Evolutionary conservation across 192 early-diverging fungal genomes (phyloP).

Genomic region (Backusella tuberculispora): DNA sequence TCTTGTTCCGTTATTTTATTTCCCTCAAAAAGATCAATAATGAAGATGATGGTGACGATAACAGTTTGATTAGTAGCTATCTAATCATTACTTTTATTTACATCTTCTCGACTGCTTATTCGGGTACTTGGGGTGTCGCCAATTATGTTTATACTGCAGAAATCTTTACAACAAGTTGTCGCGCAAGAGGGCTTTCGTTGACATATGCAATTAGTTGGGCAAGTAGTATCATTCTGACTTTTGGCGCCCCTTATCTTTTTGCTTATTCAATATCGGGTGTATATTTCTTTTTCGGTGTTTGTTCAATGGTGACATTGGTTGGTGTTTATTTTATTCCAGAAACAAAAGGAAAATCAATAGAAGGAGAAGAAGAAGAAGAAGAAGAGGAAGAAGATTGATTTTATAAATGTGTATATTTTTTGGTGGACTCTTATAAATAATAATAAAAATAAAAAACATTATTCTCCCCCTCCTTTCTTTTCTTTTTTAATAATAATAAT

Average conservation of each 20-base stretch:
- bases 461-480: conserved; percentile 56
- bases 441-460: no score
- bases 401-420: conserved; percentile 50
- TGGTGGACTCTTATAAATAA: no score
- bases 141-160: conserved; percentile 31
- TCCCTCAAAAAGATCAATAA: no score
- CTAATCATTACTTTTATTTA: no score
- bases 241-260: conserved; percentile 37
- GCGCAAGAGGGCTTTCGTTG: conserved; percentile 36
- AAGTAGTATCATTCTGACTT: conserved; percentile 36
- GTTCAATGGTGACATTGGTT: conserved; percentile 35
- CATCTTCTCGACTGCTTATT: conserved; percentile 33
- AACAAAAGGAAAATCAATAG: conserved; percentile 79
- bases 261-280: conserved; percentile 36
- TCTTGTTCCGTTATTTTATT: conserved; percentile 29
- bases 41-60: neutral
- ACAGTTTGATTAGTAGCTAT: conserved; percentile 22
- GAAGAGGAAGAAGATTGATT: no score
- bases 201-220: conserved; percentile 37
- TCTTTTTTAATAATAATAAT: neutral
- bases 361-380: no score
- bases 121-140: conserved; percentile 28
- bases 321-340: conserved; percentile 76
- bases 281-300: conserved; percentile 39
- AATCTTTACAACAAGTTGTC: conserved; percentile 36